Base-by-base conservation (phyloP, 805 yeast species). In the Wickerhamiella australiensis region DNA sequence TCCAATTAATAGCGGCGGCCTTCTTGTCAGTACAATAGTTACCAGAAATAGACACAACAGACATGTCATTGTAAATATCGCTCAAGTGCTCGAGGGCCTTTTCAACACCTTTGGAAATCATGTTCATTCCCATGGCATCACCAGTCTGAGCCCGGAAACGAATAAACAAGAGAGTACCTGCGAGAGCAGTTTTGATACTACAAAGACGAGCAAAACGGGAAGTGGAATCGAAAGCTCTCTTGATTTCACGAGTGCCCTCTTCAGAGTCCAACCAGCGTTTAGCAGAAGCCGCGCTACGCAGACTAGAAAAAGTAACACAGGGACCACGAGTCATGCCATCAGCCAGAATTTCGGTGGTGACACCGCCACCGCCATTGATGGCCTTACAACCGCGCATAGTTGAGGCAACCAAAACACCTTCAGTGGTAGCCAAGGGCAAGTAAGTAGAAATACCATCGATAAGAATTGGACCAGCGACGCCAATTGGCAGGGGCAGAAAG, bases 311-410 rank as follows among this genome's bases (percentile, higher is more conserved):
- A 27, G 83, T 71, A 47, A 92, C 96, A 75, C 96, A 87, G 41
- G 99, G 99, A 36, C 98, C 99, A 71, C 99, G 83, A 15, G 98
- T 88, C 99, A 92, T 92, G 66, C 97, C 96, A 64, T 92, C 99
- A 58, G 80, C 83, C 12, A 96, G 85, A 57, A 92, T 74, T 22
- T 90, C 95, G 26, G 98, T 85, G 46, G 77, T 71, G 25, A 84
- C 94, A 66, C 99, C 99, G 47, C 97, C 96, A 53, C 98, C 98
- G 5, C 90, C 80, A 65, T 92, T 92, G 57, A 92, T 83, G 23
- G 97, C 97, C 65, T 92, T 92, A 72, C 97, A 92, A 57, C 99
- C 99, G 68, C 99, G 83, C 95, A 86, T 90, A 12, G 98, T 82
- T 17, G 96, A 87, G 3, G 99, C 99, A 57, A 92, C 96, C 52